phyloP scores from a whole-genome alignment of 2,329 filamentous ascomycete genomes.

The Myriangium duriaei region DNA sequence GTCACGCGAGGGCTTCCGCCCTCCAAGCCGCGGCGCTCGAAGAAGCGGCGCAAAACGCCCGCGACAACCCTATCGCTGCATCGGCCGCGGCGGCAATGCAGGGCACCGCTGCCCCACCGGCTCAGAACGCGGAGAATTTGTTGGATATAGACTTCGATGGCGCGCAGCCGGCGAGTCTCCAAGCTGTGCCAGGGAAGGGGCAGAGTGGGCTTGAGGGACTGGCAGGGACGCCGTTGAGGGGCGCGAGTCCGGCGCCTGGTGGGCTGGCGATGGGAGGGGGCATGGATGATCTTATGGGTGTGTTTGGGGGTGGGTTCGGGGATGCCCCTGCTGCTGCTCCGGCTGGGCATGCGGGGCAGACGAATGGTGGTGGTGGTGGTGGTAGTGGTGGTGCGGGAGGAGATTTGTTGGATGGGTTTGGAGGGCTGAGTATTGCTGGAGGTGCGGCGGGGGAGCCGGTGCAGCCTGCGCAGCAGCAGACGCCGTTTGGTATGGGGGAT shows the following conservation, averaged over 20 bases:
- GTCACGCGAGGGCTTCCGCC: slow-evolving; percentile 84
- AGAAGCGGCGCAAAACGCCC: slow-evolving; percentile 83
- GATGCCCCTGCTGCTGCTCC: slow-evolving; percentile 20
- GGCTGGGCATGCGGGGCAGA: too few relatives aligned
- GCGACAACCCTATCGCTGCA: slow-evolving; percentile 87
- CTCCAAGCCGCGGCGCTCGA: slow-evolving; percentile 93
- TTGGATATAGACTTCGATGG: slow-evolving; percentile 96
- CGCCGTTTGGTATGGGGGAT: slow-evolving; percentile 31
- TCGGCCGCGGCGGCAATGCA: slow-evolving; percentile 56
- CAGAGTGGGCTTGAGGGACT: slow-evolving; percentile 40
- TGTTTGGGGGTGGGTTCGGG: slow-evolving; percentile 42
- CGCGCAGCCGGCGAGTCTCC: slow-evolving; percentile 75
- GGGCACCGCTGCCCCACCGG: slow-evolving; percentile 38
- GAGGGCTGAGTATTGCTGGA: slow-evolving; percentile 57
- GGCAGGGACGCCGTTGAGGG: slow-evolving; percentile 54
- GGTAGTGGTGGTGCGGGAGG: slow-evolving; percentile 29
- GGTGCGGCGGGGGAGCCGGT: slow-evolving; percentile 44
- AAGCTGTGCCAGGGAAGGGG: slow-evolving; percentile 45
- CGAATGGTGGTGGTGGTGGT: slow-evolving; percentile 15
- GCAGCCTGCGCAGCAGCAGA: slow-evolving; percentile 43
- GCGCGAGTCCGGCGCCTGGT: slow-evolving; percentile 46
- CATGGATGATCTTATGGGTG: slow-evolving; percentile 70
- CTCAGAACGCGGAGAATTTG: slow-evolving; percentile 83
- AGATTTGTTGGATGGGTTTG: slow-evolving; percentile 69
- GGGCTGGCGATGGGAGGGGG: slow-evolving; percentile 35